Percentiles rank a stretch among this genome's conserved stretches.
Conservation (phyloP, 805 yeast species). For the Candida namnaoensis region DNA sequence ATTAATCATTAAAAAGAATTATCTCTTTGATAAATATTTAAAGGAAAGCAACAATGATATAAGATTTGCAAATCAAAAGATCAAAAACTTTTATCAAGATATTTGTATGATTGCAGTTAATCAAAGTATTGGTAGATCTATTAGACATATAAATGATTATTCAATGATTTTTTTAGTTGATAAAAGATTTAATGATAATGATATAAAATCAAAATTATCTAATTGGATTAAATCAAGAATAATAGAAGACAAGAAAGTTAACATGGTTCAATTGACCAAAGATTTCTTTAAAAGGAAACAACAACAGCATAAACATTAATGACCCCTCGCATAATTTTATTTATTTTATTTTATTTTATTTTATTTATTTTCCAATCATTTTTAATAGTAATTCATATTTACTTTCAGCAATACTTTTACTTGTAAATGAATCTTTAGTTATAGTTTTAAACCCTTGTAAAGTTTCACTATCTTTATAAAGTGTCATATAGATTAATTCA, state of each 20-base stretch:
- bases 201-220: constrained; percentile 53
- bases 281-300: too few relatives aligned
- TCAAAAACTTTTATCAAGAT: constrained; percentile 64
- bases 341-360: too few relatives aligned
- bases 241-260: too few relatives aligned
- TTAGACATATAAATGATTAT: constrained; percentile 75
- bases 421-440: too few relatives aligned
- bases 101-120: constrained; percentile 87
- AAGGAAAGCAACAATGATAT: constrained; percentile 34
- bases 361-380: too few relatives aligned
- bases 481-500: neutral
- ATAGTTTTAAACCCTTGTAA: too few relatives aligned
- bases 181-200: constrained; percentile 37
- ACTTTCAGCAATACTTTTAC: too few relatives aligned
- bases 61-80: constrained; percentile 35
- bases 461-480: too few relatives aligned
- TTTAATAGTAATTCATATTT: too few relatives aligned
- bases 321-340: too few relatives aligned
- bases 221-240: constrained; percentile 58
- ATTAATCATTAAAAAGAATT: constrained; percentile 59
- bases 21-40: constrained; percentile 45
- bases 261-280: too few relatives aligned
- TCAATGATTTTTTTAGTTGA: constrained; percentile 71
- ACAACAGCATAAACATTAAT: too few relatives aligned
- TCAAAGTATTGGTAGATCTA: constrained; percentile 89